Evolutionary conservation across 345 rosid species (phyloP).

Genomic region (Cardamine resedifolia): DNA sequence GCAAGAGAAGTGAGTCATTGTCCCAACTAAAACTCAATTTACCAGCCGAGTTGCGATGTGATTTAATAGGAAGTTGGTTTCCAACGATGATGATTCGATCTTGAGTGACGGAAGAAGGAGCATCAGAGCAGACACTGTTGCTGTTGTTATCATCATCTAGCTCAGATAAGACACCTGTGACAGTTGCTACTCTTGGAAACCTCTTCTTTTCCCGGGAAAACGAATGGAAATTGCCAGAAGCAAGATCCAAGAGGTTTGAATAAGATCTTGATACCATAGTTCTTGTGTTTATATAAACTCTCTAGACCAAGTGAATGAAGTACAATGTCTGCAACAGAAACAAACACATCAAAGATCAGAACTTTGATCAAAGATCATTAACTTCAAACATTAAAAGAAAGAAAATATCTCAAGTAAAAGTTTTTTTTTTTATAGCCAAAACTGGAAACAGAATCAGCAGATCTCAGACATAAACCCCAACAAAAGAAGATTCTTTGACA

Average conservation of each 20-base stretch:
- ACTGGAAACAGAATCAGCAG: slow-evolving; percentile 3
- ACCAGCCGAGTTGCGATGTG: slow-evolving; percentile 50
- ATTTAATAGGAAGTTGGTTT: slow-evolving; percentile 85
- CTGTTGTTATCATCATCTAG: slow-evolving; percentile 68
- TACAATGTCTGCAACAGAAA: slow-evolving; percentile 27
- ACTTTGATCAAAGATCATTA: slow-evolving; percentile 12
- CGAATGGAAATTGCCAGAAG: slow-evolving; percentile 61
- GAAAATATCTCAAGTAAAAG: slow-evolving; percentile 11
- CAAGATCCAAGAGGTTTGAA: slow-evolving; percentile 90
- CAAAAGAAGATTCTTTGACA: slow-evolving; percentile 2
- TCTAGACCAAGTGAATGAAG: slow-evolving; percentile 8
- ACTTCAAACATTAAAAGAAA: not conserved
- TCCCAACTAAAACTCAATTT: slow-evolving; percentile 82
- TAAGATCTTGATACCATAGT: slow-evolving; percentile 87
- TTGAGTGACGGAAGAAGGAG: slow-evolving; percentile 74
- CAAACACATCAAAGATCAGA: slow-evolving; percentile 4
- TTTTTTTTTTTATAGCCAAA: not conserved
- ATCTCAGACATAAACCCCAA: slow-evolving; percentile 18
- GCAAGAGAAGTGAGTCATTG: slow-evolving; percentile 88
- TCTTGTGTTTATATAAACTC: not conserved
- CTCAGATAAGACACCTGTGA: slow-evolving; percentile 79
- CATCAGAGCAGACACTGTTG: slow-evolving; percentile 77
- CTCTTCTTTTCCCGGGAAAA: slow-evolving; percentile 69
- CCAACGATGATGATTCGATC: slow-evolving; percentile 89
- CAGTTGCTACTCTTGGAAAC: slow-evolving; percentile 90